Base-by-base conservation (phyloP, 1,284 basidiomycete genomes). In the Trichosporon sp. region DNA sequence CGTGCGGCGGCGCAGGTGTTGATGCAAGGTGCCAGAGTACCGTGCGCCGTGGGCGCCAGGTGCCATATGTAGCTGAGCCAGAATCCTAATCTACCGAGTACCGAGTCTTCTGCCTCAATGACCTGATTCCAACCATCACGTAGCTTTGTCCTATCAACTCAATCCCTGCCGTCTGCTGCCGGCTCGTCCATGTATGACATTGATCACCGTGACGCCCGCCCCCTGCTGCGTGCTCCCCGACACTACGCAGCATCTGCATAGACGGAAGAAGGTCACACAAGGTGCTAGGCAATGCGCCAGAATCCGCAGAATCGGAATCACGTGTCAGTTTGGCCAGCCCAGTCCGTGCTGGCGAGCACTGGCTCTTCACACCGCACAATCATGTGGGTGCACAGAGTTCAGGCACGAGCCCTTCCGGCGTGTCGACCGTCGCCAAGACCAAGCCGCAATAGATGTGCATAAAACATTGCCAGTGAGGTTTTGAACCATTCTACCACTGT, bases 11-110 rank as follows among this genome's bases (percentile, higher is more conserved):
- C 51, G 38, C 46, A 4, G 16, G 14, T 12, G 46, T 16, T 48
- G 46, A 48, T 48, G 46, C 12, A 8, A 40, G 38, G 38, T 12
- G 38, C 26, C 38, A 6, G 26, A 10, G 11, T 40, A 10, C 38
- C 46, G 6, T 48, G n/a, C 19, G 46, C 46, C 46, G 14, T 40
- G n/a, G 43, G 21, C 8, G 51, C 26, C 14, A 54, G 51, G 8
- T 21, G 51, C 19, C 10, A 19, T 19, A 54, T 48, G 19, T 0
- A 54, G 51, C 51, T 21, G 19, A 54, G 51, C 51, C 51, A 54
- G 51, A 54, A 54, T 54, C 19, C 51, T 61, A 61, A 61, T 61
- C 56, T 61, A 61, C 56, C 31, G 56, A 61, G 31, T 61, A 61
- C 56, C 56, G 56, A 61, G 12, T 5, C 56, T 61, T 61, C 32